A percentile compares a stretch with the other conserved stretches of the same genome.
Conservation (phyloP, 2,329 filamentous ascomycete species). For the Emergomyces orientalis region DNA sequence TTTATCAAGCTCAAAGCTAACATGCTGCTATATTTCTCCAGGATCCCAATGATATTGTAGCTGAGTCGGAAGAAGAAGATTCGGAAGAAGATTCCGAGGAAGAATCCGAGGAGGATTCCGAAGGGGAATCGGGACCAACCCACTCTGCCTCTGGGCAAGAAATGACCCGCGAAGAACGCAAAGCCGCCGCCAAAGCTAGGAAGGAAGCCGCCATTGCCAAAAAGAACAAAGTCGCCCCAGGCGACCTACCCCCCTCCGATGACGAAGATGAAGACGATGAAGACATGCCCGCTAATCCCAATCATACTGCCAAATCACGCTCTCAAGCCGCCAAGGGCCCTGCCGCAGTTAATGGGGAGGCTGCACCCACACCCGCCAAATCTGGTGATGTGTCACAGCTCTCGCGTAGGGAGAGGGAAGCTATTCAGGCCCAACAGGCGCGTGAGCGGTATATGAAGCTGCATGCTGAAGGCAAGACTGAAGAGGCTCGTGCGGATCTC, state of each 20-base stretch:
- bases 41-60: slow-evolving; percentile 28
- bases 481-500: slow-evolving; percentile 83
- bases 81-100: slow-evolving; percentile 43
- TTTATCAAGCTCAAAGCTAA: background rate
- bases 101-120: slow-evolving; percentile 37
- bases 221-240: slow-evolving; percentile 65
- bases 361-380: slow-evolving; percentile 31
- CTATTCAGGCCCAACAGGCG: slow-evolving; percentile 74
- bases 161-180: slow-evolving; percentile 77
- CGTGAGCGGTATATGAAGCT: slow-evolving; percentile 87
- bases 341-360: slow-evolving; percentile 24
- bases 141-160: slow-evolving; percentile 40
- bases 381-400: slow-evolving; percentile 48
- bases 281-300: slow-evolving; percentile 68
- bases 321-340: slow-evolving; percentile 57
- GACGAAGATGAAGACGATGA: slow-evolving; percentile 32
- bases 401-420: slow-evolving; percentile 62
- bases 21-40: slow-evolving; percentile 12
- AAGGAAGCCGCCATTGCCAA: slow-evolving; percentile 81
- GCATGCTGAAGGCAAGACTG: slow-evolving; percentile 91
- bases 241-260: slow-evolving; percentile 68
- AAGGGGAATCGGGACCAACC: slow-evolving; percentile 41
- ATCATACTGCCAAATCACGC: slow-evolving; percentile 60
- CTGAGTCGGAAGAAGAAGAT: slow-evolving; percentile 43
- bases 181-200: slow-evolving; percentile 75